Percentiles rank a stretch among this genome's conserved stretches.
These are phyloP conservation scores for Emergomyces africanus DNA, from an alignment of 2,329 filamentous ascomycete genomes.

Conservation along the genomic window DNA sequence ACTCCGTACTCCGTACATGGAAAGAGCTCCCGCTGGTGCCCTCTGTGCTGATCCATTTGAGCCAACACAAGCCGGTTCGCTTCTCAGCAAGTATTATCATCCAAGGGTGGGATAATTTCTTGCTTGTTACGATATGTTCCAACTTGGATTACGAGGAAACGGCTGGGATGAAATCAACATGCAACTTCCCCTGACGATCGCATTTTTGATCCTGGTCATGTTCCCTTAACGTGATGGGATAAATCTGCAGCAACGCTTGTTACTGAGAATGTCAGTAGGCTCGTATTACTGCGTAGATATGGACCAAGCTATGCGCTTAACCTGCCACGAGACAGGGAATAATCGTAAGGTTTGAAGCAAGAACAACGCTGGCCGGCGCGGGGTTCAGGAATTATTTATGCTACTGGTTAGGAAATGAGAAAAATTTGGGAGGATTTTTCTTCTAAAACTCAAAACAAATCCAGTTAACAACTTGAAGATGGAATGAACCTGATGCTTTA, in stretches of 20 bases:
- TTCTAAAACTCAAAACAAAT: neutral
- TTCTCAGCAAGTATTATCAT: neutral
- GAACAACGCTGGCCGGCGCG: too few species aligned
- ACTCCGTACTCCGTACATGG: too few species aligned
- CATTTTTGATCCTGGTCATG: neutral
- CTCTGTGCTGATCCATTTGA: neutral
- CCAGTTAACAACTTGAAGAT: too few species aligned
- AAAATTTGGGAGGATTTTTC: neutral
- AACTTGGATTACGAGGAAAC: neutral
- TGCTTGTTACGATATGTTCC: neutral
- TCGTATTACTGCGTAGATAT: too few species aligned
- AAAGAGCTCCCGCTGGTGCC: neutral
- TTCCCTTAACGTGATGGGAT: neutral
- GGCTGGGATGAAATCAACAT: neutral
- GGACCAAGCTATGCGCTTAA: neutral
- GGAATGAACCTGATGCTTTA: neutral
- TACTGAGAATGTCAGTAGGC: too few species aligned
- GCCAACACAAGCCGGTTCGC: neutral
- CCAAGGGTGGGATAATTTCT: too few species aligned
- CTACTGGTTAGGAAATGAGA: too few species aligned
- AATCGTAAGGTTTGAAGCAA: neutral
- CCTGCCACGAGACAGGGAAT: neutral
- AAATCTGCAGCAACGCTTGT: neutral
- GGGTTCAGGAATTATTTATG: too few species aligned
- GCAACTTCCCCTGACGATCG: neutral